These are phyloP conservation scores for Mesembryanthemum crystallinum DNA, from an alignment of 148 eudicot genomes.

Conservation along the genomic window DNA sequence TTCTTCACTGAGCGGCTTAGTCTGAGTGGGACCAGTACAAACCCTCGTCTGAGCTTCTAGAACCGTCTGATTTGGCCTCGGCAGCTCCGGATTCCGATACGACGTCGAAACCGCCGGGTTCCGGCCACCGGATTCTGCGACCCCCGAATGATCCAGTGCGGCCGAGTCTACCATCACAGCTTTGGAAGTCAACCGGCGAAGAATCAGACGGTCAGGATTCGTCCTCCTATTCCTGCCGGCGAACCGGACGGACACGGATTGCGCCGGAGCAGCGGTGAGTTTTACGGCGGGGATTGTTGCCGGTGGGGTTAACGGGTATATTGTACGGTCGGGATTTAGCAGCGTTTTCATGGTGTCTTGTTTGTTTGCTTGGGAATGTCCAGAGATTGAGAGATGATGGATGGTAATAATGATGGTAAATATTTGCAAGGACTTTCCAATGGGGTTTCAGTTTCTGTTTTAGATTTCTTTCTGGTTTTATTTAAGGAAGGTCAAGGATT, in stretches of 20 bases:
- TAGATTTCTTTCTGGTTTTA: too few species aligned
- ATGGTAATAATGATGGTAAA: too few species aligned
- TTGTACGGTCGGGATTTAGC: conserved; percentile 33
- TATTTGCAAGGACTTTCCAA: too few species aligned
- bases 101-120: conserved; percentile 67
- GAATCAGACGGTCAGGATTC: conserved; percentile 11
- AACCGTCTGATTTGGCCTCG: conserved; percentile 74
- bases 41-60: conserved; percentile 88
- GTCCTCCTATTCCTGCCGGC: not conserved
- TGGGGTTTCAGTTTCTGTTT: too few species aligned
- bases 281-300: conserved; percentile 11
- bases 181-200: conserved; percentile 29
- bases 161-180: conserved; percentile 44
- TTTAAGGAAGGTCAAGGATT: too few species aligned
- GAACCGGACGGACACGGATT: conserved; percentile 5
- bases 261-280: not conserved
- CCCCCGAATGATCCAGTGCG: conserved; percentile 33
- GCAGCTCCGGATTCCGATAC: conserved; percentile 48
- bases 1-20: conserved; percentile 65
- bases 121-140: conserved; percentile 30
- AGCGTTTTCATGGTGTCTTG: conserved; percentile 36
- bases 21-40: conserved; percentile 93
- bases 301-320: conserved; percentile 16
- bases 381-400: too few species aligned
- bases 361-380: not conserved